Evolutionary conservation across 148 eudicot species (phyloP).

Genomic region (Pharnaceum exiguum): DNA sequence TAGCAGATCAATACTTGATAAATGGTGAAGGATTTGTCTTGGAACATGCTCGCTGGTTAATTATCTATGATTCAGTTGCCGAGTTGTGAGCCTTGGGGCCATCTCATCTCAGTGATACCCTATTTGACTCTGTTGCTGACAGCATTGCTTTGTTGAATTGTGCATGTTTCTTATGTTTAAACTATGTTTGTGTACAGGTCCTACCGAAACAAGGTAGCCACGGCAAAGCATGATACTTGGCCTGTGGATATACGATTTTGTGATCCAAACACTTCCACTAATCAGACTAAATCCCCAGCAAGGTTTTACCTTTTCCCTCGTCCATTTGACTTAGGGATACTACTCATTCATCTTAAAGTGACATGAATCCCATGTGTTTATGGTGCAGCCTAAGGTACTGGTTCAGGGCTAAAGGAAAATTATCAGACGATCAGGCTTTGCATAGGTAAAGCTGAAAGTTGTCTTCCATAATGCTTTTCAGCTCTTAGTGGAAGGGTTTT

Average conservation of each 20-base stretch:
- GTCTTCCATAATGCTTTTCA: background rate
- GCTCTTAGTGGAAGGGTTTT: background rate
- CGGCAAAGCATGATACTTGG: conserved; percentile 50
- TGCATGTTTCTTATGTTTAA: conserved; percentile 4
- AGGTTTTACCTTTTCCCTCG: conserved; percentile 36
- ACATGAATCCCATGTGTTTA: background rate
- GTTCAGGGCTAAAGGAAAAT: conserved; percentile 87
- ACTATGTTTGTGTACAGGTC: conserved; percentile 46
- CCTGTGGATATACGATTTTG: conserved; percentile 91
- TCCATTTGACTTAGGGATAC: background rate
- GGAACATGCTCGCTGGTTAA: no score
- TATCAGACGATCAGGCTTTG: conserved; percentile 98
- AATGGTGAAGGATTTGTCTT: no score
- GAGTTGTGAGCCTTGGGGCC: no score
- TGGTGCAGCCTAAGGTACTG: conserved; percentile 77
- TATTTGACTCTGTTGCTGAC: background rate
- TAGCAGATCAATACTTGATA: no score
- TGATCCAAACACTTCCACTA: conserved; percentile 64
- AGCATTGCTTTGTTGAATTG: background rate
- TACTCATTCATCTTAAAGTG: background rate
- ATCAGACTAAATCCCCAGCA: conserved; percentile 76
- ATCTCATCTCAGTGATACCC: no score
- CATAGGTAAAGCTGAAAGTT: conserved; percentile 57
- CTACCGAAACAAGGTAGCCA: conserved; percentile 87
- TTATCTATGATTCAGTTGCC: no score